Conservation (phyloP, 305 asterid genomes). For the Lippia alba region DNA sequence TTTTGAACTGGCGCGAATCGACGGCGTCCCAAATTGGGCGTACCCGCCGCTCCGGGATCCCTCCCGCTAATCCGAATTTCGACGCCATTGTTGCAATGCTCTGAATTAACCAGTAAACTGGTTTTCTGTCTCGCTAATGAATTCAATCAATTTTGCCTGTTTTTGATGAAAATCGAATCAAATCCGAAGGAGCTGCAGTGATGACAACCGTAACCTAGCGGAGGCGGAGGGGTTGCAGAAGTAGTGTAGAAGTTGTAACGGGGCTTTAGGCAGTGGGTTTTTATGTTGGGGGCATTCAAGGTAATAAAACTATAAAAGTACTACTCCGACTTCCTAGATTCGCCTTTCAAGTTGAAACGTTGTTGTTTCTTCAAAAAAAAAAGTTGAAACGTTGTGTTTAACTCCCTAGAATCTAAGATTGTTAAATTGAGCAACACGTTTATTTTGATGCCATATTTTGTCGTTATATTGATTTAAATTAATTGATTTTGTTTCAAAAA, state of each 20-base stretch:
- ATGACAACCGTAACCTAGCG: constrained; percentile 39
- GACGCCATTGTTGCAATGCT: constrained; percentile 63
- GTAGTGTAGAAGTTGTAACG: background rate
- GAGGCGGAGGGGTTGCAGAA: constrained; percentile 14
- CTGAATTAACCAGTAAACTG: background rate
- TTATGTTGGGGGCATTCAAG: constrained; percentile 22
- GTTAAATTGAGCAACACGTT: too few species aligned
- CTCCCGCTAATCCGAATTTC: constrained; percentile 91
- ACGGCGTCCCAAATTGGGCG: constrained; percentile 97
- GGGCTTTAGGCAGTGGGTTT: constrained; percentile 16
- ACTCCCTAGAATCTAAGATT: too few species aligned
- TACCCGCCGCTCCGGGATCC: constrained; percentile 93
- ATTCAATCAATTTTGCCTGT: background rate
- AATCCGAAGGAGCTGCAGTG: constrained; percentile 18
- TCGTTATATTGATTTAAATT: too few species aligned
- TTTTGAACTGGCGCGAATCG: constrained; percentile 94
- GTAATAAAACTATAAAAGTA: constrained; percentile 4
- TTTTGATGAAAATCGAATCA: background rate
- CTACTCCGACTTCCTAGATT: background rate
- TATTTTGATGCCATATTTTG: too few species aligned
- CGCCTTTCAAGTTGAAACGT: too few species aligned
- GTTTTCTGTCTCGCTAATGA: background rate
- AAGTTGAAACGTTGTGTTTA: too few species aligned
- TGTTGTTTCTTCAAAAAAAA: too few species aligned
- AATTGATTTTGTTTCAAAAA: too few species aligned